Evolutionary conservation across 176 grass and related monocot genomes (phyloP).

Genomic region (Juncus effusus): DNA sequence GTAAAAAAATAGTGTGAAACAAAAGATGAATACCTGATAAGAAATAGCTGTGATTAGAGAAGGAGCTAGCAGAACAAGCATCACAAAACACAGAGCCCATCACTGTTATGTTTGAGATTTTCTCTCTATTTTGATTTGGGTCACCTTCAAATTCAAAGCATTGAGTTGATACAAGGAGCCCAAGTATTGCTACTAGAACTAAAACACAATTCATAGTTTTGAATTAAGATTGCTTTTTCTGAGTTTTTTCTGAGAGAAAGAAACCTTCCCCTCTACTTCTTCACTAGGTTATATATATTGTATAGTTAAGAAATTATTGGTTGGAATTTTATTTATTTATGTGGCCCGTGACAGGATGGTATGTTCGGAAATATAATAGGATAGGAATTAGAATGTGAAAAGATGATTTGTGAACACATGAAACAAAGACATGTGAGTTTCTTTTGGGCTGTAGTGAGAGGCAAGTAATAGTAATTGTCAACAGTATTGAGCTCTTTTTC

Average conservation of each 20-base stretch:
- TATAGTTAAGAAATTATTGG: constrained; percentile 18
- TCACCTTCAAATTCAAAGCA: constrained; percentile 22
- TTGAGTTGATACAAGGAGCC: constrained; percentile 28
- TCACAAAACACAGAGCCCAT: constrained; percentile 88
- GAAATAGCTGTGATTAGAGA: constrained; percentile 85
- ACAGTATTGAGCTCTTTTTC: constrained; percentile 5
- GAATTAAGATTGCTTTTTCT: neutral
- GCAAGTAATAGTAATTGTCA: constrained; percentile 14
- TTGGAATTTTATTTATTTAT: constrained; percentile 5
- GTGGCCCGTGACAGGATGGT: neutral
- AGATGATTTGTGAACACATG: constrained; percentile 18
- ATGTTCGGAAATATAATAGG: neutral
- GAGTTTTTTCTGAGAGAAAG: constrained; percentile 22
- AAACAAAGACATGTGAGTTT: constrained; percentile 65
- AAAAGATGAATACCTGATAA: constrained; percentile 47
- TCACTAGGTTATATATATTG: constrained; percentile 14
- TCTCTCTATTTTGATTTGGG: constrained; percentile 22
- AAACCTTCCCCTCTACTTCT: neutral
- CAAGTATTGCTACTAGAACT: constrained; percentile 12
- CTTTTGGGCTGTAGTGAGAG: constrained; percentile 28
- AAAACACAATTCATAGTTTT: neutral
- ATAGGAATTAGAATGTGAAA: constrained; percentile 10
- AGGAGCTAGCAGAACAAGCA: constrained; percentile 64
- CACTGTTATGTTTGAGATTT: constrained; percentile 58
- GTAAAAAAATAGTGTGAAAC: neutral